Conservation (phyloP, 192 early-diverging fungal species). For the Coemansia asiatica region DNA sequence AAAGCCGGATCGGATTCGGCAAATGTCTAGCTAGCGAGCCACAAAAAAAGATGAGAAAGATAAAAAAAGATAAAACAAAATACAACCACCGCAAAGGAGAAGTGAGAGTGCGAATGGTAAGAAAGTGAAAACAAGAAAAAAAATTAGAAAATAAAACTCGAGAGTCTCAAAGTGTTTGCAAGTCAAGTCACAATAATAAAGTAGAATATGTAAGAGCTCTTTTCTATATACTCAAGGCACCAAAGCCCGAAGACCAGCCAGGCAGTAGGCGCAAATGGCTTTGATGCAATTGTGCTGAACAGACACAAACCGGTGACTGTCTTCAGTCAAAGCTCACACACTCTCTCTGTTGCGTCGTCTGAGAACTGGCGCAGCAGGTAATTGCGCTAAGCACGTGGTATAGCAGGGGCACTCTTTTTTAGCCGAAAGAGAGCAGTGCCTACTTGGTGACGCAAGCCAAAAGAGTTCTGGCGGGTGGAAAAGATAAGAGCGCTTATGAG, state of each 20-base stretch:
- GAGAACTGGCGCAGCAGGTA: slow-evolving; percentile 3
- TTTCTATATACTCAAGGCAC: not conserved
- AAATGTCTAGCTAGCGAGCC: not conserved
- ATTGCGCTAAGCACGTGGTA: not conserved
- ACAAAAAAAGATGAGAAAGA: not conserved
- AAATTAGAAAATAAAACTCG: not conserved
- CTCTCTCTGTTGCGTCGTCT: not conserved
- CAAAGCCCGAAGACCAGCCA: not conserved
- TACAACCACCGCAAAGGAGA: not conserved
- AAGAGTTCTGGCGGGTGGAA: not conserved
- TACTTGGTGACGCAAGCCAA: not conserved
- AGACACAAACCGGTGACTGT: slow-evolving; percentile 7
- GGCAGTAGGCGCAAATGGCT: not conserved
- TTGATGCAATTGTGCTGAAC: not conserved
- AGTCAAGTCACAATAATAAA: not conserved
- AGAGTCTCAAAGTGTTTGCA: not conserved
- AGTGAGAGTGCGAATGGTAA: not conserved
- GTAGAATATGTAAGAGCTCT: not conserved
- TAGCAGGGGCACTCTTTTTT: slow-evolving; percentile 3
- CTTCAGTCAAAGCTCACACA: slow-evolving; percentile 5
- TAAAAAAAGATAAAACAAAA: slow-evolving; percentile 2
- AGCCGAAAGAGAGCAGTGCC: not conserved
- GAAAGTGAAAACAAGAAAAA: not conserved
- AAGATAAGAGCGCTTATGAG: not conserved
- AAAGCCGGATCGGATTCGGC: not conserved